Evolutionary conservation across 2,329 filamentous ascomycete genomes (phyloP), one percentile per base, ranked within the genome.

Genomic region (Nannizzia gypsea): DNA sequence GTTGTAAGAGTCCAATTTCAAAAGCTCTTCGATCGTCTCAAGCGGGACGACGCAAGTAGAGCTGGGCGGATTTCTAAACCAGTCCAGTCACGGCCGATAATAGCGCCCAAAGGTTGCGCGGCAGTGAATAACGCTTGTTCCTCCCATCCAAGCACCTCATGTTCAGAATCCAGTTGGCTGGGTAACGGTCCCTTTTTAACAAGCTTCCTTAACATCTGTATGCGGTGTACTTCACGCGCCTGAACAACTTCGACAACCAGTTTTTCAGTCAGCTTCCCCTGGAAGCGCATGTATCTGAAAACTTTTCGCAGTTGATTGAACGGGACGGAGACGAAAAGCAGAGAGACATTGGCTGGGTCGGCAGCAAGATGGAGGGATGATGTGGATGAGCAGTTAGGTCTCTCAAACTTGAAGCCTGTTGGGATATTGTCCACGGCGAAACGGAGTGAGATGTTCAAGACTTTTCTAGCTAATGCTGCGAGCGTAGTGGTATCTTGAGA

Each of bases 221-320:
- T 38, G 6, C 71, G 68, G 26, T 70, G 68, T 5, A 59, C 26
- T 62, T 73, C 71, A 3, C 71, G 67, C 59, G 69, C 67, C 3
- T 61, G 48, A 3, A 73, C 38, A 5, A 72, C 62, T 1, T 62
- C 61, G 17, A 61, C 58, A 1, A 66, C 66, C 6, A 69, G 52
- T 0, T 56, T 46, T 11, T 28, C 17, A 1, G 59, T 65, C 34
- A 72, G 44, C 2, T 62, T 46, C 3, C 62, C 46, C 20, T 60
- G 59, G 2, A 42, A 34, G 9, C 61, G 60, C 63, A 71, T 64
- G 1, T 63, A 57, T 3, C 38, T 59, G 9, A 72, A 66, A 0
- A 63, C 24, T 6, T 66, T 57, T 15, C 59, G 58, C 11, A 73
- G 62, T 1, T 65, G 52, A n/a, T 52, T 11, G 56, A 65, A 72